Conservation (phyloP, 805 yeast genomes). For the Candida anglica region DNA sequence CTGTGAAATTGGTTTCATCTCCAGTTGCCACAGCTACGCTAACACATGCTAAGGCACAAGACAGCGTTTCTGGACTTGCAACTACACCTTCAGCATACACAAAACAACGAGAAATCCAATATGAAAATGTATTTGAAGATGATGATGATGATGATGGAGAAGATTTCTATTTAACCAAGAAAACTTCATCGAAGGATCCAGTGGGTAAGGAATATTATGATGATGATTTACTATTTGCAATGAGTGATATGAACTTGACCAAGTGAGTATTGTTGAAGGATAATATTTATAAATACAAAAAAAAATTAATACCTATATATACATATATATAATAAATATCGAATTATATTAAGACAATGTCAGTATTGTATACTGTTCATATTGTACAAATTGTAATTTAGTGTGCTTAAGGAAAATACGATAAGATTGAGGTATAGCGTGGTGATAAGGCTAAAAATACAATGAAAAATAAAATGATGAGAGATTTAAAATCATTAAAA, state of each 20-base stretch:
- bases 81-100: constrained; percentile 31
- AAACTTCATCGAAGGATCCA: constrained; percentile 2
- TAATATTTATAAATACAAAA: not conserved
- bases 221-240: constrained; percentile 63
- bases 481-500: too few species aligned
- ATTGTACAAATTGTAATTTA: too few species aligned
- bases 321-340: too few species aligned
- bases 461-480: too few species aligned
- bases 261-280: too few species aligned
- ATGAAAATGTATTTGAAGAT: constrained; percentile 41
- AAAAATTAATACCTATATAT: not conserved
- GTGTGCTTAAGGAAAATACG: too few species aligned
- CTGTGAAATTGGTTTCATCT: constrained; percentile 13
- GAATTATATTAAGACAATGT: too few species aligned
- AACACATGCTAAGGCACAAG: constrained; percentile 15
- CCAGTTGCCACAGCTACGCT: constrained; percentile 22
- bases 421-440: too few species aligned
- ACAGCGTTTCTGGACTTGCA: constrained; percentile 25
- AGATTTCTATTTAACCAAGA: constrained; percentile 11
- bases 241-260: constrained; percentile 67
- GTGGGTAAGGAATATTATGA: constrained; percentile 46
- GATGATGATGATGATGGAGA: constrained; percentile 37
- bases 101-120: constrained; percentile 20
- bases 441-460: too few species aligned
- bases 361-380: too few species aligned